Conservation (phyloP, 192 early-diverging fungal genomes). For the Backusella mclennaniae region DNA sequence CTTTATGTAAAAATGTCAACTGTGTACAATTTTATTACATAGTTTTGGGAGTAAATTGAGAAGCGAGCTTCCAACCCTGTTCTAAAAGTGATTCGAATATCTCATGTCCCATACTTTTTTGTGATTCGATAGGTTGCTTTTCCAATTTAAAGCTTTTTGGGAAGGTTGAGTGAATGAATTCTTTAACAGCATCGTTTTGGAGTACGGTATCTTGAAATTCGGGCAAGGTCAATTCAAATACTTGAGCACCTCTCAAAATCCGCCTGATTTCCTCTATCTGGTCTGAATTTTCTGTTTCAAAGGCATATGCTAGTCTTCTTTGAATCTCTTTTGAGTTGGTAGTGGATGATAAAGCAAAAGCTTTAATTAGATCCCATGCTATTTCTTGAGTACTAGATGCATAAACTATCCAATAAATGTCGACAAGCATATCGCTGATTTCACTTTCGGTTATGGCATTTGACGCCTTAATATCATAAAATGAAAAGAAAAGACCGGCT, state of each 20-base stretch:
- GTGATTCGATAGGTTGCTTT: slow-evolving; percentile 47
- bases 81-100: slow-evolving; percentile 48
- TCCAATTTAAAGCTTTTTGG: slow-evolving; percentile 54
- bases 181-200: slow-evolving; percentile 72
- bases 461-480: slow-evolving; percentile 64
- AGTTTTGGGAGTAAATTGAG: neutral
- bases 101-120: slow-evolving; percentile 49
- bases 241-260: neutral
- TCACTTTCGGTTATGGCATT: slow-evolving; percentile 71
- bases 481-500: neutral
- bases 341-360: neutral
- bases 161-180: slow-evolving; percentile 72
- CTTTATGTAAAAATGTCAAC: too few species aligned
- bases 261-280: neutral
- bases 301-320: neutral
- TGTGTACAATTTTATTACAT: neutral
- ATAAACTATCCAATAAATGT: slow-evolving; percentile 71
- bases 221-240: slow-evolving; percentile 9
- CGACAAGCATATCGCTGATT: slow-evolving; percentile 78
- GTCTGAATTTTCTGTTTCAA: neutral
- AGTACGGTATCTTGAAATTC: slow-evolving; percentile 68
- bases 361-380: neutral
- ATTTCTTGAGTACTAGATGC: neutral
- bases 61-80: slow-evolving; percentile 21
- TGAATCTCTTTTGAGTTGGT: neutral